Percentiles rank a stretch among this genome's conserved stretches.
Evolutionary conservation across 371 early-diverging fungal species (phyloP).

Genomic region (Actinomortierella wolfii): DNA sequence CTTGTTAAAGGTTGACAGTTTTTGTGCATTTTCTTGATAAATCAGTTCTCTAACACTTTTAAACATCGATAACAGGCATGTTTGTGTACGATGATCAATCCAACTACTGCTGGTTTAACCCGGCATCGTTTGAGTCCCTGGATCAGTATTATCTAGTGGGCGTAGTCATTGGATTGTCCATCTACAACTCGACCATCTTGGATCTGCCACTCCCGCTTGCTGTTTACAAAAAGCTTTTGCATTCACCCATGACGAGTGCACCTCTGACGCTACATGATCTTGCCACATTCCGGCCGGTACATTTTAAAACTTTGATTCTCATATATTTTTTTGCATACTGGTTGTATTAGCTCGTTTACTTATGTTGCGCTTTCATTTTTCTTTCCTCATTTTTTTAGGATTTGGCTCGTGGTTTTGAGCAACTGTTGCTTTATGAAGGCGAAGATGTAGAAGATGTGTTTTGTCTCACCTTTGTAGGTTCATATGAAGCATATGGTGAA

Average conservation of each 20-base stretch:
- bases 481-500: slow-evolving; percentile 82
- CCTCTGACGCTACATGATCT: slow-evolving; percentile 66
- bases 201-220: slow-evolving; percentile 91
- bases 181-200: slow-evolving; percentile 91
- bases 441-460: slow-evolving; percentile 89
- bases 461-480: slow-evolving; percentile 81
- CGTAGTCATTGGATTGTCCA: slow-evolving; percentile 89
- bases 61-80: no score
- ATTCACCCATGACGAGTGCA: slow-evolving; percentile 56
- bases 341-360: not conserved
- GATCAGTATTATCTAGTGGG: slow-evolving; percentile 94
- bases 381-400: slow-evolving; percentile 40
- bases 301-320: not conserved
- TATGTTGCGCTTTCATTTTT: not conserved
- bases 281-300: slow-evolving; percentile 57
- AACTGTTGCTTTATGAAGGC: slow-evolving; percentile 78
- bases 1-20: not conserved
- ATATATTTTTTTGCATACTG: not conserved
- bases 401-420: slow-evolving; percentile 82
- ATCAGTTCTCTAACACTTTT: not conserved
- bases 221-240: slow-evolving; percentile 94
- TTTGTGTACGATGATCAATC: slow-evolving; percentile 76
- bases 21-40: not conserved
- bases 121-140: slow-evolving; percentile 80
- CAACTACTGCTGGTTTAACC: slow-evolving; percentile 92